Conservation (phyloP, 106 monocot genomes). For the Dioscorea dumetorum region DNA sequence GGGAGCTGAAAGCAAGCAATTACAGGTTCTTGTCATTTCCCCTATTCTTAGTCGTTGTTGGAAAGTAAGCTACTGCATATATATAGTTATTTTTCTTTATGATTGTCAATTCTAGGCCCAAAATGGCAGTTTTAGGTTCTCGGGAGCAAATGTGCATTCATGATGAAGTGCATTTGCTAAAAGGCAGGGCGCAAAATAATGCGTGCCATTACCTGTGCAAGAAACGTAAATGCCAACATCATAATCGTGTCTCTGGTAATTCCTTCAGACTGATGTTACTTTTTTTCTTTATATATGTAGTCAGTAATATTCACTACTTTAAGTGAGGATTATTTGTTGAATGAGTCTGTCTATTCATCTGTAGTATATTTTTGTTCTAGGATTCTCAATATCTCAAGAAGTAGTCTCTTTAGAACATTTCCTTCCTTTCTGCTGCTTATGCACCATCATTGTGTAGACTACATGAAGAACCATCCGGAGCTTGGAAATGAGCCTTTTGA, state of each 20-base stretch:
- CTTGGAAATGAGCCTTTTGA: slow-evolving; percentile 88
- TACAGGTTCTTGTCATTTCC: slow-evolving; percentile 48
- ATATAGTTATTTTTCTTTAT: neutral
- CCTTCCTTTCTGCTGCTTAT: neutral
- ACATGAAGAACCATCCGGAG: slow-evolving; percentile 43
- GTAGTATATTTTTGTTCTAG: too few relatives aligned
- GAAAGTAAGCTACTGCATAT: too few relatives aligned
- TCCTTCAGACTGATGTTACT: neutral
- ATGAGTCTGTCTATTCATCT: too few relatives aligned
- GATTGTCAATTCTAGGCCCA: slow-evolving; percentile 53
- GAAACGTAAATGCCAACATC: slow-evolving; percentile 56
- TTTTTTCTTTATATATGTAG: neutral
- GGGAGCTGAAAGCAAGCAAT: slow-evolving; percentile 66
- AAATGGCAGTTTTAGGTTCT: slow-evolving; percentile 86
- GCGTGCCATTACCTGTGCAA: slow-evolving; percentile 79
- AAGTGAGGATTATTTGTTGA: too few relatives aligned
- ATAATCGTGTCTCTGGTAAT: slow-evolving; percentile 58
- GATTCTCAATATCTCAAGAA: too few relatives aligned
- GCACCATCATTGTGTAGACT: slow-evolving; percentile 38
- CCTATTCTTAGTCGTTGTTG: too few relatives aligned
- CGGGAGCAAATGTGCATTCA: slow-evolving; percentile 95
- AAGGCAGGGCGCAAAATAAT: slow-evolving; percentile 69
- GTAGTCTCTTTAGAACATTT: too few relatives aligned
- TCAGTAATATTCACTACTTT: too few relatives aligned
- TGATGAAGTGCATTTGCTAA: slow-evolving; percentile 52